Percentiles rank a stretch among this genome's conserved stretches.
Conservation (phyloP, 1,284 basidiomycete genomes). For the Crucibulum parvulum region DNA sequence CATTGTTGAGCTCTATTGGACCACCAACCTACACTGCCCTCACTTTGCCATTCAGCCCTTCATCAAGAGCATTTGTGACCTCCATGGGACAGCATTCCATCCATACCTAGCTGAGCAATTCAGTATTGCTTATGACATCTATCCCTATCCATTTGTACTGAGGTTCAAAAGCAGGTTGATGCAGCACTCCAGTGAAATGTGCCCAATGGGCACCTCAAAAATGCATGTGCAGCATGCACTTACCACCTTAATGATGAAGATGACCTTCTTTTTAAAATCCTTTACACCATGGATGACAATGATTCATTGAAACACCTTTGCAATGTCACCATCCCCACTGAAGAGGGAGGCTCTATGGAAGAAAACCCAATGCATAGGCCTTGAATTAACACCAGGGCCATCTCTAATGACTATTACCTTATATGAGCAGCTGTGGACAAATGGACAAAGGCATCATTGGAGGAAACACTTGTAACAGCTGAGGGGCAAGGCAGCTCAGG, state of each 20-base stretch:
- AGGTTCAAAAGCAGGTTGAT: background rate
- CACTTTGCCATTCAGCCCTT: constrained; percentile 5
- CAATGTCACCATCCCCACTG: background rate
- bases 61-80: constrained; percentile 9
- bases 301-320: constrained; percentile 32
- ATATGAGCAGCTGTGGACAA: constrained; percentile 17
- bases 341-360: background rate
- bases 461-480: background rate
- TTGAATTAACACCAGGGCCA: constrained; percentile 9
- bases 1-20: background rate
- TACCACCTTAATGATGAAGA: constrained; percentile 26
- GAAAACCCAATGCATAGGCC: constrained; percentile 7
- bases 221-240: constrained; percentile 30
- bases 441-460: constrained; percentile 12
- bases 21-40: constrained; percentile 3
- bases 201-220: constrained; percentile 7
- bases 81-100: constrained; percentile 13
- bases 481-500: background rate
- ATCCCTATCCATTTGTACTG: constrained; percentile 3
- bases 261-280: constrained; percentile 18
- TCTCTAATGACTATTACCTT: constrained; percentile 20
- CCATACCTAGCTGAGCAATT: constrained; percentile 8
- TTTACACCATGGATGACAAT: constrained; percentile 39
- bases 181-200: constrained; percentile 1
- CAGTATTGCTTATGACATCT: constrained; percentile 5